phyloP scores from a whole-genome alignment of 345 rosid species.

The Triadica sebifera region DNA sequence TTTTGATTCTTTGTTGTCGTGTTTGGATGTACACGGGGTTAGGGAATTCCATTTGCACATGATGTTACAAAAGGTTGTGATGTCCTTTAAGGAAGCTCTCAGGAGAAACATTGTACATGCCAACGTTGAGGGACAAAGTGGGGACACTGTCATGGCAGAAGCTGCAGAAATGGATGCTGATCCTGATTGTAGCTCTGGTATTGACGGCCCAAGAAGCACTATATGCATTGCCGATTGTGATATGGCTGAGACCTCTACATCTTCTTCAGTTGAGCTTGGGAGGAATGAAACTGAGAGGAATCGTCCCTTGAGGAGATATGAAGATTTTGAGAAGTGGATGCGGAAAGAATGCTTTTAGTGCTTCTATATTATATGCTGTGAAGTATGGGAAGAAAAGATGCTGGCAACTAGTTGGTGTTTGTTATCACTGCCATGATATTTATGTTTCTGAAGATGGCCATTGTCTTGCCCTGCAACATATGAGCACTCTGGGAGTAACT shows the following conservation, averaged over 20 bases:
- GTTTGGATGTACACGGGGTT: constrained; percentile 76
- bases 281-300: constrained; percentile 42
- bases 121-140: constrained; percentile 7
- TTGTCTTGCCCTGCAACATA: constrained; percentile 52
- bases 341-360: constrained; percentile 55
- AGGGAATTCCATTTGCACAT: constrained; percentile 70
- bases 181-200: constrained; percentile 13
- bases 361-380: constrained; percentile 38
- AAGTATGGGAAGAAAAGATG: constrained; percentile 62
- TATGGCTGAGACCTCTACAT: constrained; percentile 49
- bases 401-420: constrained; percentile 42
- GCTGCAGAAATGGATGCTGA: constrained; percentile 25
- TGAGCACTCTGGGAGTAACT: constrained; percentile 25
- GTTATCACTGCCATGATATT: constrained; percentile 56
- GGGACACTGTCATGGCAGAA: constrained; percentile 29
- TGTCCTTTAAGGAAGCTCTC: constrained; percentile 62
- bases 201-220: constrained; percentile 40
- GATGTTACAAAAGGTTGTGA: constrained; percentile 67
- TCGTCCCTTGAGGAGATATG: constrained; percentile 54
- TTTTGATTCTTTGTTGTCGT: constrained; percentile 59
- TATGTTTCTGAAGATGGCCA: constrained; percentile 37
- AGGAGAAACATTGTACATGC: constrained; percentile 31
- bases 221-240: constrained; percentile 43
- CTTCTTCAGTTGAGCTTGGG: constrained; percentile 61
- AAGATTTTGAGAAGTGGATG: constrained; percentile 80